phyloP scores from a whole-genome alignment of 2,329 filamentous ascomycete genomes.

The Lasiodiplodia sp. region DNA sequence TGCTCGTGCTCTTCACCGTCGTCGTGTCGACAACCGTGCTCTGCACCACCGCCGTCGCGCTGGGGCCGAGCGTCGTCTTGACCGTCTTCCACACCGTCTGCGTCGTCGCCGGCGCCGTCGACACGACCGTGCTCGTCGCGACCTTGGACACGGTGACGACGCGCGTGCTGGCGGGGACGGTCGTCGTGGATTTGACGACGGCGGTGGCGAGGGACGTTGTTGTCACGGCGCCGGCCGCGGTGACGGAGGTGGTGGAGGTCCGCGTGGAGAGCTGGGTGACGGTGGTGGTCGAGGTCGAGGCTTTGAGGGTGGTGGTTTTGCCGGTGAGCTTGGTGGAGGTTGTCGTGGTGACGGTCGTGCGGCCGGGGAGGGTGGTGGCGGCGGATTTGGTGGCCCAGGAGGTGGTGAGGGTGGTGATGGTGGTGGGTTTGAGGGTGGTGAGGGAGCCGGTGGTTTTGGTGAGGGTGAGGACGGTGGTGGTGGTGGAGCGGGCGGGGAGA shows the following conservation, averaged over 20 bases:
- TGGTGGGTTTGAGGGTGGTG: conserved; percentile 34
- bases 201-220: conserved; percentile 27
- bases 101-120: conserved; percentile 34
- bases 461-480: conserved; percentile 35
- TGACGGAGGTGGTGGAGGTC: conserved; percentile 34
- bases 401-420: background rate
- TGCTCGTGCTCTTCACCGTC: conserved; percentile 33
- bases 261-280: conserved; percentile 30
- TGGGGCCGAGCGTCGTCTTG: conserved; percentile 36
- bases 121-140: background rate
- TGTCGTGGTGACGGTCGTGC: background rate
- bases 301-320: conserved; percentile 1
- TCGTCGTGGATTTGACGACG: background rate
- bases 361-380: background rate
- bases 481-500: conserved; percentile 34
- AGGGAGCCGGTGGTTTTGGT: conserved; percentile 37
- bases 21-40: conserved; percentile 32
- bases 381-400: conserved; percentile 33
- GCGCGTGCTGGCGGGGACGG: background rate
- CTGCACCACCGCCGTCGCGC: conserved; percentile 32
- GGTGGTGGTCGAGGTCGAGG: background rate
- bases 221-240: conserved; percentile 33
- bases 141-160: background rate
- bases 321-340: background rate
- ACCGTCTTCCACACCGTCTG: conserved; percentile 35